Conservation (phyloP, 768 basidiomycete species). For the Termitomyces sp. region DNA sequence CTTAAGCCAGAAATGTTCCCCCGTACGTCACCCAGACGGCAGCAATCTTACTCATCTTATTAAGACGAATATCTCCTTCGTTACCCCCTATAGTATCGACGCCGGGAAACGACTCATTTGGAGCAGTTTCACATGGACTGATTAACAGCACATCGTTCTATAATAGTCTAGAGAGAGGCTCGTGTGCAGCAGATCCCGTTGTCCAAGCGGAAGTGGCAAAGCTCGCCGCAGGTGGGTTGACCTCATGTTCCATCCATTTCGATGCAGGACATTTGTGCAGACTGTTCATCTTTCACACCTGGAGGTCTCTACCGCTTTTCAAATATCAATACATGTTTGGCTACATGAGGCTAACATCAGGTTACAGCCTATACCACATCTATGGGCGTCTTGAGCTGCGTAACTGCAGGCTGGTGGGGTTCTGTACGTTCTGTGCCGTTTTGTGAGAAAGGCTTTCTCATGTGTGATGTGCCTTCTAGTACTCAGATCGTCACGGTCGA, state of each 20-base stretch:
- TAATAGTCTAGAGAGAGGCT: constrained; percentile 7
- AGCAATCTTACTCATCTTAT: background rate
- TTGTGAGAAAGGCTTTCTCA: background rate
- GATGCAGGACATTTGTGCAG: no score
- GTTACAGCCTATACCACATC: constrained; percentile 53
- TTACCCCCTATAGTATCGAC: background rate
- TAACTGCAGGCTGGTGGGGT: constrained; percentile 87
- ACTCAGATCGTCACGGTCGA: constrained; percentile 77
- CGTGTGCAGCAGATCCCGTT: constrained; percentile 63
- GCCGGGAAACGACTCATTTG: background rate
- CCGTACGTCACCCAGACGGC: constrained; percentile 15
- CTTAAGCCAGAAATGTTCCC: constrained; percentile 54
- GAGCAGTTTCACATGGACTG: background rate
- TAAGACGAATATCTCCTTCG: background rate
- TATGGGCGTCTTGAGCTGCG: constrained; percentile 67
- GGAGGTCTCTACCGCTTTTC: background rate
- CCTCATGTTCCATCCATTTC: background rate
- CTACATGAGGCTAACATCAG: constrained; percentile 3
- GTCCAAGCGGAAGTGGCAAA: constrained; percentile 70
- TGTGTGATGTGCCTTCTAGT: constrained; percentile 27
- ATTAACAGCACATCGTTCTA: background rate
- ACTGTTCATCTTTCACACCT: background rate
- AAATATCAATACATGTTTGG: background rate
- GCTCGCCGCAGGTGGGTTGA: constrained; percentile 51
- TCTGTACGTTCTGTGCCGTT: constrained; percentile 39